Evolutionary conservation across 257 asterid genomes (phyloP).

Genomic region (Penstemon davidsonii): DNA sequence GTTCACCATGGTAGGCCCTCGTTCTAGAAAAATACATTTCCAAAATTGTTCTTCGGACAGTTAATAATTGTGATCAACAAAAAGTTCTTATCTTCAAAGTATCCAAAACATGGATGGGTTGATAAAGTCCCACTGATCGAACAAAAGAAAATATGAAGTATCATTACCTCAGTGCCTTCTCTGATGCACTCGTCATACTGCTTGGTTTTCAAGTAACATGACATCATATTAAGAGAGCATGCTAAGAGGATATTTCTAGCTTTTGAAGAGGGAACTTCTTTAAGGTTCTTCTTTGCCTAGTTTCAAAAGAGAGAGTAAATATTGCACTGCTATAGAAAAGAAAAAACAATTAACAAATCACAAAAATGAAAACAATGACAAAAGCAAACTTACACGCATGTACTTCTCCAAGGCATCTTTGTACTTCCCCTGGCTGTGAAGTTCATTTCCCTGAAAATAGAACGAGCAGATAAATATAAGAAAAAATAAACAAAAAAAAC

Average conservation of each 20-base stretch:
- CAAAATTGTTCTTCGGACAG: constrained; percentile 9
- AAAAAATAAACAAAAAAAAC: neutral
- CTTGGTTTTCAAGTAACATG: constrained; percentile 83
- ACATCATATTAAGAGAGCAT: constrained; percentile 96
- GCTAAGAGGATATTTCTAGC: constrained; percentile 64
- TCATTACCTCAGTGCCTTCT: constrained; percentile 94
- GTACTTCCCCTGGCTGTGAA: constrained; percentile 80
- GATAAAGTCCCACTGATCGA: neutral
- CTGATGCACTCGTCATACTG: constrained; percentile 71
- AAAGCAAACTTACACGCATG: constrained; percentile 60
- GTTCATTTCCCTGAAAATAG: constrained; percentile 76
- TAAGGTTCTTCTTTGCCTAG: constrained; percentile 89
- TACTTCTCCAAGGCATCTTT: constrained; percentile 74
- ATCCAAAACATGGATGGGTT: constrained; percentile 15
- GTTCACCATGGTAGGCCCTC: constrained; percentile 12
- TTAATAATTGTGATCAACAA: constrained; percentile 9
- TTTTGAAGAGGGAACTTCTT: constrained; percentile 61
- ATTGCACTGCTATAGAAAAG: neutral
- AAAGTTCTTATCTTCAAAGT: constrained; percentile 15
- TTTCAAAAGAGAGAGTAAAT: constrained; percentile 21
- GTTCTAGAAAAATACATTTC: constrained; percentile 9
- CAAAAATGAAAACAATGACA: constrained; percentile 23
- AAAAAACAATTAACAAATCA: constrained; percentile 1
- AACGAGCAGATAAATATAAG: constrained; percentile 19
- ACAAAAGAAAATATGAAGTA: constrained; percentile 3